Conservation (phyloP, 2,329 filamentous ascomycete genomes). For the Calycina herbarum region DNA sequence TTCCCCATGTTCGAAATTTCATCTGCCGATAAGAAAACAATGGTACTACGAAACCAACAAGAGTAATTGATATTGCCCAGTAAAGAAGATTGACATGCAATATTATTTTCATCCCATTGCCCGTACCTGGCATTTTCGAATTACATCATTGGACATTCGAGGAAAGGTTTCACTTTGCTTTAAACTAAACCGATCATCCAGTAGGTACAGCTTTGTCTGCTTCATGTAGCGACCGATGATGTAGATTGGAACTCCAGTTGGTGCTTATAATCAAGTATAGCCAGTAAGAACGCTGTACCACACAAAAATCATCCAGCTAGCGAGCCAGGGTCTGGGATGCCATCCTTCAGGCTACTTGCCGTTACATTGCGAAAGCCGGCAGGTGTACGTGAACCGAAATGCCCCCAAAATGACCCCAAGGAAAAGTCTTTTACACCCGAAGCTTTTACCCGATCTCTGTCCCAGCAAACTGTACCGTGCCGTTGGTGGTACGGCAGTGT, state of each 20-base stretch:
- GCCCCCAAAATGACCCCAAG: not conserved
- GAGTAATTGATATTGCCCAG: not conserved
- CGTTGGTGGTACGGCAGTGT: slow-evolving; percentile 1
- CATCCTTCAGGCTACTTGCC: slow-evolving; percentile 2
- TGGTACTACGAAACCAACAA: not conserved
- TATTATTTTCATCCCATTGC: too few relatives aligned
- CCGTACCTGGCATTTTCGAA: too few relatives aligned
- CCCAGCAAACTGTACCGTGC: slow-evolving; percentile 2
- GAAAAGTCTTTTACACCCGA: not conserved
- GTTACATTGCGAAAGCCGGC: slow-evolving; percentile 1
- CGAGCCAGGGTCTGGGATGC: not conserved
- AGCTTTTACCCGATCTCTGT: not conserved
- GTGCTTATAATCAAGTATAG: not conserved
- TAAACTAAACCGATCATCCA: too few relatives aligned
- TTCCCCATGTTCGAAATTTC: not conserved
- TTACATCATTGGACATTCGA: too few relatives aligned
- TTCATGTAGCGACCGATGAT: not conserved
- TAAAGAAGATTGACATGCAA: not conserved
- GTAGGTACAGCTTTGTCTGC: too few relatives aligned
- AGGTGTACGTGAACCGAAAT: not conserved
- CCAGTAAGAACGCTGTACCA: not conserved
- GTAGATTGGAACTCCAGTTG: not conserved
- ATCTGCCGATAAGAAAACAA: slow-evolving; percentile 1
- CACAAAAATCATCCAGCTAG: not conserved
- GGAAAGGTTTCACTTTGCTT: too few relatives aligned